Percentiles rank a stretch among this genome's conserved stretches.
These are phyloP conservation scores for Emergomyces orientalis DNA, from an alignment of 2,329 filamentous ascomycete species.

Conservation along the genomic window DNA sequence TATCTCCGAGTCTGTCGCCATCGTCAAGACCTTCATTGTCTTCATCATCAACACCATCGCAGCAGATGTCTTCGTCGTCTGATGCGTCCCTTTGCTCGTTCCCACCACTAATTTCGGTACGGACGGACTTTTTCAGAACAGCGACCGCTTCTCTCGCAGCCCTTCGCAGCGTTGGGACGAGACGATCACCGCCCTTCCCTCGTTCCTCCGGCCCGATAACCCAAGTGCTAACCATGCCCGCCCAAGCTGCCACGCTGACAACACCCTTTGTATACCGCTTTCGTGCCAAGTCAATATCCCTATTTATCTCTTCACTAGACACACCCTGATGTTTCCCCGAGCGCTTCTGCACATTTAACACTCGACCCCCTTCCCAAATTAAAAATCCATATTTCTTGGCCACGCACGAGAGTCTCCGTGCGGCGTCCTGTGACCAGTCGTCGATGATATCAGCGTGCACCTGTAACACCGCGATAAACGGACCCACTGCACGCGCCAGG, in stretches of 20 bases:
- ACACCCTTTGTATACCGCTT: conserved; percentile 34
- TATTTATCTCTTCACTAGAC: conserved; percentile 25
- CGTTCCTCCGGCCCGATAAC: conserved; percentile 28
- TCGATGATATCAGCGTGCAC: conserved; percentile 54
- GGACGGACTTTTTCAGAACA: conserved; percentile 30
- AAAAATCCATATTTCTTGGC: conserved; percentile 32
- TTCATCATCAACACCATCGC: conserved; percentile 13
- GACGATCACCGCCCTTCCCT: conserved; percentile 32
- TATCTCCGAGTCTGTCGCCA: conserved; percentile 3
- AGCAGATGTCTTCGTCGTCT: conserved; percentile 1
- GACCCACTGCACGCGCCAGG: conserved; percentile 50
- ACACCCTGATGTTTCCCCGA: conserved; percentile 24
- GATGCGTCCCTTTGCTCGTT: conserved; percentile 14
- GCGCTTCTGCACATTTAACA: conserved; percentile 30
- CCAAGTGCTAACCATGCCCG: conserved; percentile 33
- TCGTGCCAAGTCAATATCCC: conserved; percentile 27
- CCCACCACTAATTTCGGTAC: conserved; percentile 33
- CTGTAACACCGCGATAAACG: conserved; percentile 52
- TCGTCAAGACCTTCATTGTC: conserved; percentile 15
- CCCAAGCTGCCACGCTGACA: conserved; percentile 31
- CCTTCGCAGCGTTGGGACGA: conserved; percentile 35
- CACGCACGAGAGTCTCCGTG: conserved; percentile 29
- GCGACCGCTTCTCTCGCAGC: conserved; percentile 36
- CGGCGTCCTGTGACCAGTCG: conserved; percentile 51
- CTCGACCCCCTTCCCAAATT: conserved; percentile 34